Percentiles rank a stretch among this genome's conserved stretches.
These are phyloP conservation scores for Amaranthus tricolor DNA, from an alignment of 179 eudicot genomes.

Conservation along the genomic window DNA sequence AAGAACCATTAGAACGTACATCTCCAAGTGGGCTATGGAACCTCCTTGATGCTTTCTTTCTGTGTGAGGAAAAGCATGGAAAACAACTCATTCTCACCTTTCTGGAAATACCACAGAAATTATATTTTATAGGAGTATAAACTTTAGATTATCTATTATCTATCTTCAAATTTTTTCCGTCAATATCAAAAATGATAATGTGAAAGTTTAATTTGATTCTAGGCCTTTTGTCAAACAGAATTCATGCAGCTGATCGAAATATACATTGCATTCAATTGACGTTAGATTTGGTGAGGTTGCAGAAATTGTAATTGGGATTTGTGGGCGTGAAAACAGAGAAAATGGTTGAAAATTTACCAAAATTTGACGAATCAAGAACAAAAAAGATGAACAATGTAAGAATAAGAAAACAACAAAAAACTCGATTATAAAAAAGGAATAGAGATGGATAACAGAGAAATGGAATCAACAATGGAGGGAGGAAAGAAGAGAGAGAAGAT, in stretches of 20 bases:
- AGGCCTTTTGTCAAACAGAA: slow-evolving; percentile 3
- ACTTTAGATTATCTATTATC: not conserved
- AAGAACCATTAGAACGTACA: slow-evolving; percentile 25
- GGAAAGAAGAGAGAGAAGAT: too few species aligned
- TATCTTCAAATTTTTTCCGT: not conserved
- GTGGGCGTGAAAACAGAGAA: slow-evolving; percentile 4
- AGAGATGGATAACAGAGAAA: not conserved
- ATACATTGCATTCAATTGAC: not conserved
- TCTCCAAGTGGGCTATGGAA: slow-evolving; percentile 27
- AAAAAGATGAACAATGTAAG: not conserved
- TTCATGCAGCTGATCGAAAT: not conserved
- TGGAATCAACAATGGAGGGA: not conserved
- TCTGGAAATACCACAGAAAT: slow-evolving; percentile 3
- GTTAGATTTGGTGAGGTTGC: not conserved
- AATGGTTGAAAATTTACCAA: not conserved
- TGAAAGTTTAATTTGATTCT: not conserved
- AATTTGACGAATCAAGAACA: not conserved
- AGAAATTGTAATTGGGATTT: slow-evolving; percentile 6
- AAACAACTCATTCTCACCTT: slow-evolving; percentile 58
- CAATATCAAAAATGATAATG: not conserved
- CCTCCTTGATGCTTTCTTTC: slow-evolving; percentile 45
- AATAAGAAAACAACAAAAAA: slow-evolving; percentile 12
- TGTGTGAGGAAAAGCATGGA: slow-evolving; percentile 73
- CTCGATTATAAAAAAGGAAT: not conserved
- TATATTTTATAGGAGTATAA: too few species aligned